Evolutionary conservation across 2,329 filamentous ascomycete genomes (phyloP).

Genomic region (Aspergillus tanneri): DNA sequence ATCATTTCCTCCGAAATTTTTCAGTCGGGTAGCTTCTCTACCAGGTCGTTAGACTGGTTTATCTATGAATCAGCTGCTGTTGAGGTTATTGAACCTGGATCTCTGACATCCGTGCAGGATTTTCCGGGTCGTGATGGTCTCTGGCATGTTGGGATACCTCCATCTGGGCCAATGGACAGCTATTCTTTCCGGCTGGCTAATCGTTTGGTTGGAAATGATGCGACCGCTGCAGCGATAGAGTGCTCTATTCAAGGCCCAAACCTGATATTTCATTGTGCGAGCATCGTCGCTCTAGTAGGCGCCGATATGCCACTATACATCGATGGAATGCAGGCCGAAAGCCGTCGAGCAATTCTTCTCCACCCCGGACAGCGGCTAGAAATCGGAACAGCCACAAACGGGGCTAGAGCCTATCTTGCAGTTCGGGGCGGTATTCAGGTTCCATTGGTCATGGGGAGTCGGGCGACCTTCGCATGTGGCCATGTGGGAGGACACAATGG

Average conservation of each 20-base stretch:
- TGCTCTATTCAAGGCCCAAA: too few relatives aligned
- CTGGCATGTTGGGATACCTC: background rate
- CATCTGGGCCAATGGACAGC: background rate
- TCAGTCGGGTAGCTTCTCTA: background rate
- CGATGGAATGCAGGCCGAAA: background rate
- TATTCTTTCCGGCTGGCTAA: background rate
- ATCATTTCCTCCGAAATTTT: background rate
- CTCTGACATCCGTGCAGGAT: background rate
- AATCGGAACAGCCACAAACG: constrained; percentile 1
- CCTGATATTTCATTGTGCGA: constrained; percentile 3
- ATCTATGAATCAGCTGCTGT: background rate
- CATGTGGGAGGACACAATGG: constrained; percentile 4
- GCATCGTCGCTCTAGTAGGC: constrained; percentile 1
- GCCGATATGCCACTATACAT: background rate
- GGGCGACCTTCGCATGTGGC: background rate
- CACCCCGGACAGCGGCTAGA: background rate
- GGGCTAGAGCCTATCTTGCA: constrained; percentile 3
- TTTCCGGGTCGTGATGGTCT: background rate
- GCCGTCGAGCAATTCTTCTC: background rate
- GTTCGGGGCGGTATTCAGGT: constrained; percentile 2
- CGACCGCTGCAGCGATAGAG: too few relatives aligned
- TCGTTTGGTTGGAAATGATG: background rate
- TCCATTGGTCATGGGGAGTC: constrained; percentile 1
- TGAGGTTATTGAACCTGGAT: background rate
- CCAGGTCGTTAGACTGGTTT: background rate